Percentiles rank a stretch among this genome's conserved stretches.
phyloP scores from a whole-genome alignment of 2,329 filamentous ascomycete species.

The Phaeoacremonium minimum region DNA sequence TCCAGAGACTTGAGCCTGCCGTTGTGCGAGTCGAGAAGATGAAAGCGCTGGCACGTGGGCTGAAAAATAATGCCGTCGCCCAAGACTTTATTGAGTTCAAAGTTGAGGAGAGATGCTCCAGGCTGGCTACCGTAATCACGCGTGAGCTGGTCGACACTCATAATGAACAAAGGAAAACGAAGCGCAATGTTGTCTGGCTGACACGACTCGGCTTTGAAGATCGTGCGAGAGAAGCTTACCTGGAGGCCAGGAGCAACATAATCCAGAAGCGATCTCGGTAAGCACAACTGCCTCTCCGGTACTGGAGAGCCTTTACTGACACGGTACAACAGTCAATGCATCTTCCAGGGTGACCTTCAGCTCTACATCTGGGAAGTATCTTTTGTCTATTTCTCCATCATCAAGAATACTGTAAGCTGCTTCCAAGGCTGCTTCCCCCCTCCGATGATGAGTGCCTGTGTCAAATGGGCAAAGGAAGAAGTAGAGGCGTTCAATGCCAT shows the following conservation, averaged over 20 bases:
- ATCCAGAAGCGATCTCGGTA: conserved; percentile 83
- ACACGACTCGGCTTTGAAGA: conserved; percentile 87
- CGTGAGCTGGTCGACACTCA: conserved; percentile 75
- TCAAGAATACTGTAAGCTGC: conserved; percentile 86
- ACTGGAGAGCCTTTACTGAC: conserved; percentile 12
- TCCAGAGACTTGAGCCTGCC: conserved; percentile 82
- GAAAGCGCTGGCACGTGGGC: conserved; percentile 69
- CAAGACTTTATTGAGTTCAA: conserved; percentile 92
- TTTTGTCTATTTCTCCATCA: conserved; percentile 91
- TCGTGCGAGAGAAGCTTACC: conserved; percentile 79
- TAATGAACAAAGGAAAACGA: conserved; percentile 71
- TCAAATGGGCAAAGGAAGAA: conserved; percentile 97
- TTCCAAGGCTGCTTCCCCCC: conserved; percentile 86
- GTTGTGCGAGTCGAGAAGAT: conserved; percentile 83
- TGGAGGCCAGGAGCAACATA: conserved; percentile 71
- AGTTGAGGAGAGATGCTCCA: conserved; percentile 77
- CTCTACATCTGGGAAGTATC: conserved; percentile 94
- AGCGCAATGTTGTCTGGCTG: conserved; percentile 78
- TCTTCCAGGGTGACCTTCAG: conserved; percentile 90
- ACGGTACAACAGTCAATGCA: conserved; percentile 66
- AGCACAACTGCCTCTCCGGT: conserved; percentile 14
- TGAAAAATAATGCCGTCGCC: conserved; percentile 82
- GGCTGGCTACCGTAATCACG: conserved; percentile 71
- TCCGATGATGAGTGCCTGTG: conserved; percentile 85
- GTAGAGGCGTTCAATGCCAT: conserved; percentile 87